A percentile compares a stretch with the other conserved stretches of the same genome.
Conservation (phyloP, 2,329 filamentous ascomycete species). For the Ascochyta lentis region DNA sequence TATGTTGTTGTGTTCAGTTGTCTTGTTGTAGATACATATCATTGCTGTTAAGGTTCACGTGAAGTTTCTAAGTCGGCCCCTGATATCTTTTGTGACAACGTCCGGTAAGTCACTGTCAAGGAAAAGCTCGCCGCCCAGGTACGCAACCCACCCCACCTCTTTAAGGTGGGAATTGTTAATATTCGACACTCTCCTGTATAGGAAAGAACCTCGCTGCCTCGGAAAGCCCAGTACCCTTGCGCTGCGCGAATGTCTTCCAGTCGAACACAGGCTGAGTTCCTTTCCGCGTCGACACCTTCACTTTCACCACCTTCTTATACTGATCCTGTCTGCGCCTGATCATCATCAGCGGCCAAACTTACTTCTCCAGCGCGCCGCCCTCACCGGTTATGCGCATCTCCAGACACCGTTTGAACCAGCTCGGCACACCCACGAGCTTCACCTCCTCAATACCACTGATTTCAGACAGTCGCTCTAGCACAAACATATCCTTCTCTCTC, state of each 20-base stretch:
- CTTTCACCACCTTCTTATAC: not conserved
- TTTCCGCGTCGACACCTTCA: not conserved
- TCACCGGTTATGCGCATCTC: not conserved
- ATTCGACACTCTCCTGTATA: not conserved
- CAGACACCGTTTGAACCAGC: not conserved
- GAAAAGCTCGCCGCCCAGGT: not conserved
- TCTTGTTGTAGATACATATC: too few relatives aligned
- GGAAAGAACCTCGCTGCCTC: not conserved
- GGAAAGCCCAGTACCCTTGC: not conserved
- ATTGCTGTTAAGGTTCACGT: too few relatives aligned
- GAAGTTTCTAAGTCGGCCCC: not conserved
- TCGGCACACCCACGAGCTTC: not conserved
- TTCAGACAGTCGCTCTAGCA: too few relatives aligned
- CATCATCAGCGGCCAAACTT: not conserved
- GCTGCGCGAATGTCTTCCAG: not conserved
- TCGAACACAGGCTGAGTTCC: not conserved
- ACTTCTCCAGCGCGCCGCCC: not conserved
- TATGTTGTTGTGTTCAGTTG: not conserved
- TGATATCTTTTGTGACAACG: not conserved
- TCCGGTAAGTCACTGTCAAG: not conserved
- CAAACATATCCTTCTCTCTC: too few relatives aligned
- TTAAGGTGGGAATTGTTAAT: not conserved
- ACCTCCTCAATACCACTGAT: too few relatives aligned
- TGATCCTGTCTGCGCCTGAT: not conserved
- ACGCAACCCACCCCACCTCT: too few relatives aligned